Conservation (phyloP, 331 rosid species). For the Arachis monticola region DNA sequence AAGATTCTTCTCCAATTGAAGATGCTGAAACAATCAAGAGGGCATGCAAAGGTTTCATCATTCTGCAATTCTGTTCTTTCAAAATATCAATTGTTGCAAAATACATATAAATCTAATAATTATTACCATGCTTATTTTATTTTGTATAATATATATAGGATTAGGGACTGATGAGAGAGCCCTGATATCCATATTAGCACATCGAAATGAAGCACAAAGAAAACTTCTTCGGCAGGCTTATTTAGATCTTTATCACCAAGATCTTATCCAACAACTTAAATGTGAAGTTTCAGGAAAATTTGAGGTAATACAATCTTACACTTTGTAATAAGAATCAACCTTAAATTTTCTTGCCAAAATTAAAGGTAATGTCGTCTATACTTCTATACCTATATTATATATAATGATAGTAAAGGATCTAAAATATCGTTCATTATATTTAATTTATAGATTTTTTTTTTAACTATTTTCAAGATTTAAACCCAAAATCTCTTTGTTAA, state of each 20-base stretch:
- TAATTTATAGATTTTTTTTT: no score
- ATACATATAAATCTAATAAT: background rate
- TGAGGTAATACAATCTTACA: slow-evolving; percentile 39
- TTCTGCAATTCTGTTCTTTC: slow-evolving; percentile 7
- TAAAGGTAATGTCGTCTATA: no score
- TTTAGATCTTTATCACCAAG: slow-evolving; percentile 52
- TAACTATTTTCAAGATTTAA: no score
- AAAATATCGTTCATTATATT: no score
- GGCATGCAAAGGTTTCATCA: slow-evolving; percentile 55
- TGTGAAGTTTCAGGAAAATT: slow-evolving; percentile 64
- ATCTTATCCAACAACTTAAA: slow-evolving; percentile 56
- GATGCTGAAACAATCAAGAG: slow-evolving; percentile 59
- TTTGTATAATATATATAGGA: slow-evolving; percentile 41
- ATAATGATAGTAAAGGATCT: no score
- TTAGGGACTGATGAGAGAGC: slow-evolving; percentile 58
- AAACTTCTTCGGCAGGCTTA: slow-evolving; percentile 56
- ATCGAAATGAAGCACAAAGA: slow-evolving; percentile 55
- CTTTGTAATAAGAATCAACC: background rate
- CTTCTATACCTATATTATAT: no score
- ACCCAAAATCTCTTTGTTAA: no score
- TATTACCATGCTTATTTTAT: background rate
- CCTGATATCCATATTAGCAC: slow-evolving; percentile 51
- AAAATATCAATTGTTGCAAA: background rate
- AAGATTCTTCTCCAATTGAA: slow-evolving; percentile 50
- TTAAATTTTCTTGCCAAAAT: no score